These are phyloP conservation scores for Chalaropsis thielavioides DNA, from an alignment of 2,329 filamentous ascomycete species.

Conservation along the genomic window DNA sequence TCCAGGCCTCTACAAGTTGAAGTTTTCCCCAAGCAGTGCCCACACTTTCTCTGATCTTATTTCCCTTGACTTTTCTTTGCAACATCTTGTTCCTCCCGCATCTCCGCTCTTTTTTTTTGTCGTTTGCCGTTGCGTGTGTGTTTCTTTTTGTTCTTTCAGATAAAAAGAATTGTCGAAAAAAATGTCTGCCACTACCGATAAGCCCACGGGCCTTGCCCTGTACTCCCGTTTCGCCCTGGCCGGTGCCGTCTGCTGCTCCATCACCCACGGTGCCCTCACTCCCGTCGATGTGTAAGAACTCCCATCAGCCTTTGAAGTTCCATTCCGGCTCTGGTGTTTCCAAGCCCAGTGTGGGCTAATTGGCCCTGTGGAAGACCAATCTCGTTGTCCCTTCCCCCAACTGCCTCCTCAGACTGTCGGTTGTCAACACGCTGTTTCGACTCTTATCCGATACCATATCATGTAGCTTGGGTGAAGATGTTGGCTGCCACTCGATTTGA, in stretches of 20 bases:
- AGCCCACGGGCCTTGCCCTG: conserved; percentile 46
- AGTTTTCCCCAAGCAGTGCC: background rate
- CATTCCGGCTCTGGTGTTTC: background rate
- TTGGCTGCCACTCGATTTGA: background rate
- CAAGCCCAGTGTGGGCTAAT: background rate
- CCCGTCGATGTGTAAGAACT: conserved; percentile 92
- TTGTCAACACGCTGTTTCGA: background rate
- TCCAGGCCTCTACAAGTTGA: conserved; percentile 9
- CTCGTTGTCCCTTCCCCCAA: background rate
- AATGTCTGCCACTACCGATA: conserved; percentile 29
- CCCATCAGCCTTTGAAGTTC: conserved; percentile 23
- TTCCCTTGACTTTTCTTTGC: conserved; percentile 21
- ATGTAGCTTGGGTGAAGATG: background rate
- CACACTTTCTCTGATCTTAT: conserved; percentile 15
- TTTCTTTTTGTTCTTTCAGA: conserved; percentile 17
- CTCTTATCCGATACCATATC: background rate
- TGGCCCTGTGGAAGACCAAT: background rate
- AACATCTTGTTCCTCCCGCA: conserved; percentile 20
- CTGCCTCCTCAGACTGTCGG: background rate
- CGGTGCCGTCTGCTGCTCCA: conserved; percentile 92
- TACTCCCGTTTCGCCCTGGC: conserved; percentile 96
- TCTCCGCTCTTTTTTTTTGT: conserved; percentile 18
- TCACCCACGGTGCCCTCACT: conserved; percentile 93
- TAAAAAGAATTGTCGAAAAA: conserved; percentile 28
- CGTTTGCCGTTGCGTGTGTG: conserved; percentile 8